phyloP scores from a whole-genome alignment of 169 alveolate species.

The Plasmodium falciparum region DNA sequence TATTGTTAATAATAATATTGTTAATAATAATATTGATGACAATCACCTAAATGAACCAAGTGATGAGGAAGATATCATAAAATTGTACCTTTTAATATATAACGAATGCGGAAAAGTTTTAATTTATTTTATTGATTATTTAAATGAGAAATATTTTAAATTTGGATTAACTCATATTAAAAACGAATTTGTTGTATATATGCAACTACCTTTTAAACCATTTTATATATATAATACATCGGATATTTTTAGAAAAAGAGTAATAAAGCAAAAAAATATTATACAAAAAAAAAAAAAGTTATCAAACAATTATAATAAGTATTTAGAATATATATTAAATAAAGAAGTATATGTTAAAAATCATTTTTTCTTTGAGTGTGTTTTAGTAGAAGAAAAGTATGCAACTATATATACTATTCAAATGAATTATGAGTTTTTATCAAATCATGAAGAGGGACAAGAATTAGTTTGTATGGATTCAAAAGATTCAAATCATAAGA shows the following conservation, averaged over 20 bases:
- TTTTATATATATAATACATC: constrained; percentile 18
- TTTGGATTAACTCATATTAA: constrained; percentile 28
- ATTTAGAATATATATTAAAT: constrained; percentile 41
- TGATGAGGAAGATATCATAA: constrained; percentile 11
- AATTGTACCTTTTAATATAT: constrained; percentile 45
- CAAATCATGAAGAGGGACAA: not conserved
- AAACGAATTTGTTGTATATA: constrained; percentile 22
- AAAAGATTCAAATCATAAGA: constrained; percentile 23
- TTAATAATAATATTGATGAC: not conserved
- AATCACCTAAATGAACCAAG: no score
- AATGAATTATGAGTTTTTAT: constrained; percentile 41
- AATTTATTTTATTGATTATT: constrained; percentile 49
- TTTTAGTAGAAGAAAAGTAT: constrained; percentile 23
- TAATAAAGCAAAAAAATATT: constrained; percentile 43
- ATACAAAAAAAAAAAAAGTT: constrained; percentile 56
- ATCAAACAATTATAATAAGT: constrained; percentile 57
- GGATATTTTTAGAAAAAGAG: constrained; percentile 33
- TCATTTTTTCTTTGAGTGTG: constrained; percentile 39
- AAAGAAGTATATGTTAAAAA: constrained; percentile 36
- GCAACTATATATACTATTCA: constrained; percentile 61
- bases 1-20: not conserved
- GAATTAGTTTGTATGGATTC: constrained; percentile 4
- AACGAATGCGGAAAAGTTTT: constrained; percentile 37
- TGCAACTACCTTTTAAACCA: constrained; percentile 34
- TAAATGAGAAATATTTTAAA: constrained; percentile 28